Conservation (phyloP, 345 rosid species). For the Angophora floribunda region DNA sequence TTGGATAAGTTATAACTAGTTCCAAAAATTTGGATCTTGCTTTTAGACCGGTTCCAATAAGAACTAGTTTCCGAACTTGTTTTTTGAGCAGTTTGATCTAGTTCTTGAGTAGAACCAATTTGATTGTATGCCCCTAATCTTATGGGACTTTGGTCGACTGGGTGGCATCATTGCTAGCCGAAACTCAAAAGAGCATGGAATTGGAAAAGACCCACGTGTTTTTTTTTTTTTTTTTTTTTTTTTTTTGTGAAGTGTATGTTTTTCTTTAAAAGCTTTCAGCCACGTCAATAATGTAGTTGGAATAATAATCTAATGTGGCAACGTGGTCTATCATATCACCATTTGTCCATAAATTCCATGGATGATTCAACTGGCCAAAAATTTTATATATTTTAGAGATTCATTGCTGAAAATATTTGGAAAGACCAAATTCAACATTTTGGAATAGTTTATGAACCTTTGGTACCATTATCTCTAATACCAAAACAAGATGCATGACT, state of each 20-base stretch:
- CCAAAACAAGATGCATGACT: not conserved
- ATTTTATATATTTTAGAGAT: not conserved
- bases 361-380: not conserved
- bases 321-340: not conserved
- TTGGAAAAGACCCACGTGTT: not conserved
- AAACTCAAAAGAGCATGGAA: too few species aligned
- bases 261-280: not conserved
- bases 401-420: not conserved
- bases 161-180: too few species aligned
- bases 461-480: not conserved
- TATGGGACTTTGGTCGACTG: too few species aligned
- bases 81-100: too few species aligned
- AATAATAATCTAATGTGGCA: not conserved
- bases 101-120: too few species aligned
- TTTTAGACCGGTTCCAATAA: too few species aligned
- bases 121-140: too few species aligned
- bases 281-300: not conserved
- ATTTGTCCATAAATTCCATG: not conserved
- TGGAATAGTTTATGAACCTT: too few species aligned
- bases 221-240: too few species aligned
- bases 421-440: not conserved
- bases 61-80: too few species aligned
- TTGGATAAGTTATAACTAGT: too few species aligned
- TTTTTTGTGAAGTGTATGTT: not conserved
- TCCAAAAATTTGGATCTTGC: too few species aligned